Conservation (phyloP, 2,329 filamentous ascomycete species). For the Dactylonectria estremocensis region DNA sequence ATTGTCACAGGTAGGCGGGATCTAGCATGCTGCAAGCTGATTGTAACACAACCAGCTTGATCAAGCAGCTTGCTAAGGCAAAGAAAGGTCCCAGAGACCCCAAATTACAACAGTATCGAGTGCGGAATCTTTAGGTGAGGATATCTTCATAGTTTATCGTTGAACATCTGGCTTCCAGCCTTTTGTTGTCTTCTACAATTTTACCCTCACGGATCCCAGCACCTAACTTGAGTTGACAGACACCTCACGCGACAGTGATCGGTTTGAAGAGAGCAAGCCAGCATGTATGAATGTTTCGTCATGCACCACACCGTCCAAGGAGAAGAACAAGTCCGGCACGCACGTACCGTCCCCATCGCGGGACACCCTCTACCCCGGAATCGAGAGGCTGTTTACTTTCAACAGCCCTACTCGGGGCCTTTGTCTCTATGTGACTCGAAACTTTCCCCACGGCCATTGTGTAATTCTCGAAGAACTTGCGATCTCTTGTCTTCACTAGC, state of each 20-base stretch:
- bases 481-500: constrained; percentile 36
- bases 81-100: too few species aligned
- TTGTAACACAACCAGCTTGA: too few species aligned
- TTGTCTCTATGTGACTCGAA: constrained; percentile 41
- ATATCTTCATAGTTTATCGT: neutral
- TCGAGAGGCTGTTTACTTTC: constrained; percentile 29
- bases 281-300: neutral
- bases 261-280: neutral
- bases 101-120: too few species aligned
- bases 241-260: neutral
- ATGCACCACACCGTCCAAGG: neutral
- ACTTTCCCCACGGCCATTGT: constrained; percentile 18
- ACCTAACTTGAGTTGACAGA: neutral
- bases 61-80: too few species aligned
- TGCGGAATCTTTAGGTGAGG: neutral
- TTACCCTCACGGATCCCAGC: too few species aligned
- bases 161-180: neutral
- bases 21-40: too few species aligned
- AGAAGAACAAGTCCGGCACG: neutral
- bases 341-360: neutral
- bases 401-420: constrained; percentile 18
- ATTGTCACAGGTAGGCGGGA: too few species aligned
- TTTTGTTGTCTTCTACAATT: neutral
- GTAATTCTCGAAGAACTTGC: constrained; percentile 42
- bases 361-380: constrained; percentile 14